These are phyloP conservation scores for Trifolium dubium DNA, from an alignment of 306 rosid species.

Conservation along the genomic window DNA sequence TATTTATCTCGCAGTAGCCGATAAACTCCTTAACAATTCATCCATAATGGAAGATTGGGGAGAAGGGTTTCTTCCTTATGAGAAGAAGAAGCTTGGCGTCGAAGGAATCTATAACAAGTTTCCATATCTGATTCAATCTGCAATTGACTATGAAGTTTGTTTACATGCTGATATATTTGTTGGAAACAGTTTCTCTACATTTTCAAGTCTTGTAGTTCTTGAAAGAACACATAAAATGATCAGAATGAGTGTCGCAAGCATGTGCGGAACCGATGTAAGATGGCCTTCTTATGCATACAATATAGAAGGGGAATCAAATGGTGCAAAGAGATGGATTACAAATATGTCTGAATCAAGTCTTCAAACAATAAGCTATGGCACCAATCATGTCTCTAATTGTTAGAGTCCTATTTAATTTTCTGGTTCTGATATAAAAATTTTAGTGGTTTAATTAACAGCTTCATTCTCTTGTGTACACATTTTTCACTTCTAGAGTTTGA, in stretches of 20 bases:
- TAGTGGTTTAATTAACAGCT: constrained; percentile 19
- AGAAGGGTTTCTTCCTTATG: constrained; percentile 70
- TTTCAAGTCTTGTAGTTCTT: constrained; percentile 83
- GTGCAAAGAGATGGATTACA: constrained; percentile 75
- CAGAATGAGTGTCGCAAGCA: constrained; percentile 45
- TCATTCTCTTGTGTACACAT: constrained; percentile 12
- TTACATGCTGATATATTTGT: constrained; percentile 76
- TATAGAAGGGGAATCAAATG: constrained; percentile 60
- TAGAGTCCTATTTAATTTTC: not conserved
- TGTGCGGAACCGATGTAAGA: constrained; percentile 58
- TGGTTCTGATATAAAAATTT: constrained; percentile 18
- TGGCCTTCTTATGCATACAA: constrained; percentile 94
- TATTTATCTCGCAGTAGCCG: constrained; percentile 84
- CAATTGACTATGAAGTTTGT: constrained; percentile 94
- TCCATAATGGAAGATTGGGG: constrained; percentile 71
- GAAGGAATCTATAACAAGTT: constrained; percentile 64
- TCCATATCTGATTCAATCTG: constrained; percentile 85
- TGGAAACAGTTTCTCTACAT: constrained; percentile 93
- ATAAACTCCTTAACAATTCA: constrained; percentile 73
- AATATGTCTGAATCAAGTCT: constrained; percentile 80
- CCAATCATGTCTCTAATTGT: constrained; percentile 65
- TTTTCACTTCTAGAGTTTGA: constrained; percentile 23
- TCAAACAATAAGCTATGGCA: constrained; percentile 76
- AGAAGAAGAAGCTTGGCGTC: constrained; percentile 78
- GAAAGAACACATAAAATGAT: constrained; percentile 83